Conservation (phyloP, 2,329 filamentous ascomycete genomes). For the Trichoderma semiorbis region DNA sequence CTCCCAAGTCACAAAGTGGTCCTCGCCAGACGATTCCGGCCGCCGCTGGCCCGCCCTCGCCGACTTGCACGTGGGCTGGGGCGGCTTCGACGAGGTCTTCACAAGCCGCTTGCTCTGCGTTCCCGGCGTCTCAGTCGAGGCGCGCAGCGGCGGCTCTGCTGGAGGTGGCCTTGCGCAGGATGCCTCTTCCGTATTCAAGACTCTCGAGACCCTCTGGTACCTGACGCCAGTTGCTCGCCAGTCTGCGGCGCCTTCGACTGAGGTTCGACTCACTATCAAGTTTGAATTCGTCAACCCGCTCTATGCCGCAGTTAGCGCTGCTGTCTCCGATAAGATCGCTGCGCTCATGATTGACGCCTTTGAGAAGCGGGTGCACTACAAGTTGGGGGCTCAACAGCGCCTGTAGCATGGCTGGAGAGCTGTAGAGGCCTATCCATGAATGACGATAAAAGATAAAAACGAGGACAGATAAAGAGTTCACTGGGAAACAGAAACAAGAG, state of each 20-base stretch:
- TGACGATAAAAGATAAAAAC: background rate
- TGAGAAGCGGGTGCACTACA: slow-evolving; percentile 68
- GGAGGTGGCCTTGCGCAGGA: slow-evolving; percentile 43
- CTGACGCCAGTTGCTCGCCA: slow-evolving; percentile 44
- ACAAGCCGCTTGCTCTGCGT: slow-evolving; percentile 76
- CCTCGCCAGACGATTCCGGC: slow-evolving; percentile 47
- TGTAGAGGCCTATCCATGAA: background rate
- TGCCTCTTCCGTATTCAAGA: slow-evolving; percentile 58
- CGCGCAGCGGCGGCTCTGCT: slow-evolving; percentile 59
- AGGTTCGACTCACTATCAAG: slow-evolving; percentile 71
- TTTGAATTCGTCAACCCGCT: slow-evolving; percentile 88
- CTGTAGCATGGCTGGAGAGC: background rate
- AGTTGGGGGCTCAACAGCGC: slow-evolving; percentile 22
- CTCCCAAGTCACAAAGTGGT: slow-evolving; percentile 74
- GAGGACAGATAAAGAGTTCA: background rate
- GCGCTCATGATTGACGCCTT: slow-evolving; percentile 91
- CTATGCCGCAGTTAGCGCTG: slow-evolving; percentile 76
- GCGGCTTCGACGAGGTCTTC: slow-evolving; percentile 78
- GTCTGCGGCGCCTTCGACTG: slow-evolving; percentile 46
- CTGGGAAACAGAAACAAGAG: background rate
- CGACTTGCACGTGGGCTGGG: slow-evolving; percentile 81
- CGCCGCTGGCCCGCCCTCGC: slow-evolving; percentile 68
- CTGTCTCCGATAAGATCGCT: slow-evolving; percentile 80
- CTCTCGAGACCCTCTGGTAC: slow-evolving; percentile 67
- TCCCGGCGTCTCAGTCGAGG: slow-evolving; percentile 69